Percentiles rank a stretch among this genome's conserved stretches.
phyloP scores from a whole-genome alignment of 73 alveolate genomes.

The Effrenium voratum region DNA sequence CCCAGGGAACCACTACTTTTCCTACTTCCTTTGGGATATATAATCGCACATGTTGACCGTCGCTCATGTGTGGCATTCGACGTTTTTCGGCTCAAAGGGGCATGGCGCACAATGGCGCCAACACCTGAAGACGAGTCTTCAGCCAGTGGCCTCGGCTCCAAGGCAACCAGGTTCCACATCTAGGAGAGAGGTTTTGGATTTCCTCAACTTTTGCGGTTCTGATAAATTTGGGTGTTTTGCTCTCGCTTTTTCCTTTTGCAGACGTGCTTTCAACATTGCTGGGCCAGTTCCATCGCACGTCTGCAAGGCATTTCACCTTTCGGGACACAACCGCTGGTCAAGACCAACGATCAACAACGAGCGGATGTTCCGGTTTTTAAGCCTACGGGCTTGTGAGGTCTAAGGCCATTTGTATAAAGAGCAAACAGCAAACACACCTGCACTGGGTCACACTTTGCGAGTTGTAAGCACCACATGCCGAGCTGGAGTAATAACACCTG shows the following conservation, averaged over 20 bases:
- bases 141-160: background rate
- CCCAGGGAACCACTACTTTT: background rate
- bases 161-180: background rate
- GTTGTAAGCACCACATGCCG: no score
- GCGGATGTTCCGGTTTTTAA: no score
- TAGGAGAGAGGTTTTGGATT: no score
- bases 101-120: background rate
- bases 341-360: no score
- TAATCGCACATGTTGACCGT: background rate
- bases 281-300: no score
- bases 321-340: no score
- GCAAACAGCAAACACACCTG: no score
- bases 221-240: background rate
- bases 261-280: background rate
- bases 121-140: conserved; percentile 32
- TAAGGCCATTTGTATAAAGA: no score
- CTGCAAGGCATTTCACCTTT: no score
- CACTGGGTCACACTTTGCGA: no score
- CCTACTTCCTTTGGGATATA: background rate
- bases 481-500: background rate
- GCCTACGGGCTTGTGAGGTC: no score
- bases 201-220: background rate
- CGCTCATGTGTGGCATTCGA: no score
- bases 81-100: background rate
- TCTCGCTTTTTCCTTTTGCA: background rate